These are phyloP conservation scores for Triglochin maritima DNA, from an alignment of 106 monocot genomes.

Conservation along the genomic window DNA sequence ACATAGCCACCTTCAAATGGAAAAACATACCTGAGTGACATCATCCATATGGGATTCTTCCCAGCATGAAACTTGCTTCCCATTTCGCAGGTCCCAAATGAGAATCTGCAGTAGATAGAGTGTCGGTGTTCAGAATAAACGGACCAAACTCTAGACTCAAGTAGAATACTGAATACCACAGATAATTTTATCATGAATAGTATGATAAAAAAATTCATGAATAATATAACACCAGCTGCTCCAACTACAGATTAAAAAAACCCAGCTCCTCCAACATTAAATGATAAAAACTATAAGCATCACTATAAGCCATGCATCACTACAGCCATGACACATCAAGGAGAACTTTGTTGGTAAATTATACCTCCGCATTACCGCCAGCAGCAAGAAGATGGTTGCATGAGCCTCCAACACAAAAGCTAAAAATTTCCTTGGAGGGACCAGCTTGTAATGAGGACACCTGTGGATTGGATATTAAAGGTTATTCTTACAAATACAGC, in stretches of 20 bases:
- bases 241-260: too few relatives aligned
- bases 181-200: too few relatives aligned
- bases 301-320: too few relatives aligned
- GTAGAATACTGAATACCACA: not conserved
- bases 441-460: conserved; percentile 55
- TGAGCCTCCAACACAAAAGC: conserved; percentile 82
- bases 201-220: too few relatives aligned
- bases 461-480: conserved; percentile 18
- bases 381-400: conserved; percentile 80
- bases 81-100: conserved; percentile 87
- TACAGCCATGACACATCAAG: too few relatives aligned
- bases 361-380: conserved; percentile 75
- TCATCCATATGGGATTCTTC: conserved; percentile 96
- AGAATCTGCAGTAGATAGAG: conserved; percentile 38
- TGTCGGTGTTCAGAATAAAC: not conserved
- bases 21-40: conserved; percentile 66
- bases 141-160: not conserved
- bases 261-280: too few relatives aligned
- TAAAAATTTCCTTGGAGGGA: conserved; percentile 68
- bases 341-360: not conserved
- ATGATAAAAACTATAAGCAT: too few relatives aligned
- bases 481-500: not conserved
- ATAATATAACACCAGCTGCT: too few relatives aligned
- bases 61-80: conserved; percentile 64
- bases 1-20: too few relatives aligned